These are phyloP conservation scores for Fraxinus albicans DNA, from an alignment of 305 asterid genomes.

Conservation along the genomic window DNA sequence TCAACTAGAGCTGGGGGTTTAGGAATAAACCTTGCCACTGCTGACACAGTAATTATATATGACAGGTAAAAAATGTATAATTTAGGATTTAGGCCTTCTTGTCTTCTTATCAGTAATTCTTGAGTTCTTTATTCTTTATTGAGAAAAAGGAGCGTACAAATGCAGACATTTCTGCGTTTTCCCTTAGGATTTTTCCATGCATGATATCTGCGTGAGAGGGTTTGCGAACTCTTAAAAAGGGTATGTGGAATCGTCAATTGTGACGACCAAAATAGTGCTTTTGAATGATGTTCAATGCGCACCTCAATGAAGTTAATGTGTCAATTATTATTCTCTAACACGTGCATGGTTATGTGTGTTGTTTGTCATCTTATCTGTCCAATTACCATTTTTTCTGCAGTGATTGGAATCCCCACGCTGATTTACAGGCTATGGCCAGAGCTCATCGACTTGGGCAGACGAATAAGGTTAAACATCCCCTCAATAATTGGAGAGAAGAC, in stretches of 20 bases:
- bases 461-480: conserved; percentile 60
- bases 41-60: conserved; percentile 94
- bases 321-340: background rate
- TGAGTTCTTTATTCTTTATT: background rate
- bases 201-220: background rate
- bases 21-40: conserved; percentile 98
- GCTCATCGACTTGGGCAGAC: conserved; percentile 99
- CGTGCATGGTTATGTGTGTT: background rate
- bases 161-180: background rate
- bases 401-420: conserved; percentile 99
- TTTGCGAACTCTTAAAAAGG: background rate
- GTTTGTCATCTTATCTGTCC: background rate
- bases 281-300: background rate
- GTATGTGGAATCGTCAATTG: conserved; percentile 1
- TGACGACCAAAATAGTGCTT: background rate
- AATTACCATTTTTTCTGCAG: conserved; percentile 36
- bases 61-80: conserved; percentile 61
- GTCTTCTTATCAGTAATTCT: conserved; percentile 9
- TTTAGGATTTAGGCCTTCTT: conserved; percentile 21
- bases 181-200: background rate
- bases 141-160: background rate
- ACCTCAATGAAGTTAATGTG: background rate
- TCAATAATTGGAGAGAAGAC: conserved; percentile 18
- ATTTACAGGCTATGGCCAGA: conserved; percentile 99
- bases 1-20: conserved; percentile 99